phyloP scores from a whole-genome alignment of 768 basidiomycete genomes.

The Tulasnella sp. region DNA sequence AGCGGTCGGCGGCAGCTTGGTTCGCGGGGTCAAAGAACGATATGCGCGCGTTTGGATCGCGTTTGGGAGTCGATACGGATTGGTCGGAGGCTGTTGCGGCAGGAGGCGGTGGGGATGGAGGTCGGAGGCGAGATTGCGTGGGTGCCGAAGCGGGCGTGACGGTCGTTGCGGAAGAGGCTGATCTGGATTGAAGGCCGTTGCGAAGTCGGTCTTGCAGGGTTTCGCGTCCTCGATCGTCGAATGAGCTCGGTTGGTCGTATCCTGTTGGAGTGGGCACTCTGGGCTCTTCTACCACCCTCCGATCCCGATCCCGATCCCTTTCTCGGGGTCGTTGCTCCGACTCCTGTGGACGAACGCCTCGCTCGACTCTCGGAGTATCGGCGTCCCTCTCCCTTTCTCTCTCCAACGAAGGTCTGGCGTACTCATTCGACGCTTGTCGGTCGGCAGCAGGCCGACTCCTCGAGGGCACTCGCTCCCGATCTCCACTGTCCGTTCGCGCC shows the following conservation, averaged over 20 bases:
- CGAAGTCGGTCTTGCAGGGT: not conserved
- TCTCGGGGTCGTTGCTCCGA: not conserved
- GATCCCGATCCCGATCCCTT: not conserved
- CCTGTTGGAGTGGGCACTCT: not conserved
- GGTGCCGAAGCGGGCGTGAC: not conserved
- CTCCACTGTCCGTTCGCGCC: not conserved
- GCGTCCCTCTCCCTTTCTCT: not conserved
- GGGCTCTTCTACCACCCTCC: not conserved
- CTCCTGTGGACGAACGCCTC: not conserved
- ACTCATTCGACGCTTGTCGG: not conserved
- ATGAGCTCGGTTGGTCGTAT: not conserved
- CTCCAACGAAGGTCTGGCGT: not conserved
- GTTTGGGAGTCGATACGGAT: slow-evolving; percentile 21
- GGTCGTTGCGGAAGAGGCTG: not conserved
- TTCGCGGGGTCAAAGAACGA: slow-evolving; percentile 77
- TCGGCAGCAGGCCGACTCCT: not conserved
- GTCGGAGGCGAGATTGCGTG: not conserved
- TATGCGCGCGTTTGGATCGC: slow-evolving; percentile 57
- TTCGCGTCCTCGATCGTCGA: not conserved
- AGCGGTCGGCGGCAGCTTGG: slow-evolving; percentile 57
- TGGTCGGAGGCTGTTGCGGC: too few relatives aligned
- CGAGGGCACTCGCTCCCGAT: not conserved
- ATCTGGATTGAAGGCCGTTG: not conserved
- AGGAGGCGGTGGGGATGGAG: not conserved
- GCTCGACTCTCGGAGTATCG: not conserved